Evolutionary conservation across 2,329 filamentous ascomycete genomes (phyloP), one percentile per base, ranked within the genome.

Genomic region (Periconia digitata): DNA sequence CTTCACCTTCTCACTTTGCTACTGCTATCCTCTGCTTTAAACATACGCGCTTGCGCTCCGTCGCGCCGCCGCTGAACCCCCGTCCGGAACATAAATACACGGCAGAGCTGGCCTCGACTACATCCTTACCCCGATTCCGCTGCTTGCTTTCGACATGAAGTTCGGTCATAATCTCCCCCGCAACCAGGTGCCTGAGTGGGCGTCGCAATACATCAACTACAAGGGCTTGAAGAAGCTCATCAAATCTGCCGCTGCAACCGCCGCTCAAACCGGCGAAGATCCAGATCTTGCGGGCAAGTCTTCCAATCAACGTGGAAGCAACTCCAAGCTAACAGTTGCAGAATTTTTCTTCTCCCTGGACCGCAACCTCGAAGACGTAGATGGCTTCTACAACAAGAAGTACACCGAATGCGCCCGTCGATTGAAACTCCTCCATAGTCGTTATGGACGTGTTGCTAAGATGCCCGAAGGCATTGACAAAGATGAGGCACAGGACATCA

Each of bases 291-390:
- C 92, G 78, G 91, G 92, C 95, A 82, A 79, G 86, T 72, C 65
- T 18, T 27, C 17, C 40, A 40, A 21, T 43, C 6, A 54, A 12
- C 40, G 41, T 49, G 47, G 41, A 38, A 15, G 17, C 18, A 13
- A 38, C 20, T 4, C 18, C 17, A 3, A 15, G 32, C 45, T 48
- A 8, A 49, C 27, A 40, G 16, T 29, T 46, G 18, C 77, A 96
- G 94, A 92, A 72, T 96, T 99, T 80, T 96, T 96, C 78, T 96
- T 92, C 72, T 89, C 87, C 56, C 85, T 99, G 71, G 94, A 99
- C 70, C 89, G 94, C 63, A 96, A 97, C 70, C 86, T 99, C 66
- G 94, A 99, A 78, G 89, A 95, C 74, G 92, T 99, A 70, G 91
- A 96, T 72, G 83, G 84, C 43, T 97, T 99, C 73, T 97, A 96